Percentiles rank a stretch among this genome's conserved stretches.
phyloP scores from a whole-genome alignment of 306 rosid species.

The Prunus mume region DNA sequence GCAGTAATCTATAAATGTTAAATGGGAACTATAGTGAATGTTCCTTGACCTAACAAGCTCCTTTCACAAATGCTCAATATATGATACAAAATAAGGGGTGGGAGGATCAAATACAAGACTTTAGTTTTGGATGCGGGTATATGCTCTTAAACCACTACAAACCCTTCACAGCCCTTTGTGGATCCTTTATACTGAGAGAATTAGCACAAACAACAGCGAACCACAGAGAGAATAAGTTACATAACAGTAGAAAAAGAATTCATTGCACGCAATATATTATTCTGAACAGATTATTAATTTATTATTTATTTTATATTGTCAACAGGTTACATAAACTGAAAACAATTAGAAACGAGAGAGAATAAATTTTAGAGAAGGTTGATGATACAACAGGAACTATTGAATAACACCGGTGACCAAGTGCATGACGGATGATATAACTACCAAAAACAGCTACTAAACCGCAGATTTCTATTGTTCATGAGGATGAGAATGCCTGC shows the following conservation, averaged over 20 bases:
- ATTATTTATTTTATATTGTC: not conserved
- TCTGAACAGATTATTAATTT: not conserved
- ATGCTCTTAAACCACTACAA: too few relatives aligned
- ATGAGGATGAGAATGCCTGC: not conserved
- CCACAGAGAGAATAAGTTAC: not conserved
- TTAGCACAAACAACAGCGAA: not conserved
- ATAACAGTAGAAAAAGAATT: not conserved
- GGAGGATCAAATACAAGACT: too few relatives aligned
- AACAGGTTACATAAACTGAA: not conserved
- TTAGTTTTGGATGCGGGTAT: too few relatives aligned
- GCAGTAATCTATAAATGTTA: too few relatives aligned
- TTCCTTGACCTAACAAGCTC: too few relatives aligned
- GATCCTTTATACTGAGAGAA: not conserved
- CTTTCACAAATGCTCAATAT: too few relatives aligned
- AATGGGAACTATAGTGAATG: too few relatives aligned
- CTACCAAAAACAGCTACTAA: constrained; percentile 3
- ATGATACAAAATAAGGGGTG: too few relatives aligned
- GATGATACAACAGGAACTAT: not conserved
- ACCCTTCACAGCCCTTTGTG: too few relatives aligned
- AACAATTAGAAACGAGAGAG: not conserved
- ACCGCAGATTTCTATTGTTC: not conserved
- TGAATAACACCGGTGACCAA: not conserved
- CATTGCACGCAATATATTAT: not conserved
- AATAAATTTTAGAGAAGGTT: not conserved
- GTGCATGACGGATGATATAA: not conserved